These are phyloP conservation scores for Yamadazyma ubonensis DNA, from an alignment of 805 yeast species.

Conservation along the genomic window DNA sequence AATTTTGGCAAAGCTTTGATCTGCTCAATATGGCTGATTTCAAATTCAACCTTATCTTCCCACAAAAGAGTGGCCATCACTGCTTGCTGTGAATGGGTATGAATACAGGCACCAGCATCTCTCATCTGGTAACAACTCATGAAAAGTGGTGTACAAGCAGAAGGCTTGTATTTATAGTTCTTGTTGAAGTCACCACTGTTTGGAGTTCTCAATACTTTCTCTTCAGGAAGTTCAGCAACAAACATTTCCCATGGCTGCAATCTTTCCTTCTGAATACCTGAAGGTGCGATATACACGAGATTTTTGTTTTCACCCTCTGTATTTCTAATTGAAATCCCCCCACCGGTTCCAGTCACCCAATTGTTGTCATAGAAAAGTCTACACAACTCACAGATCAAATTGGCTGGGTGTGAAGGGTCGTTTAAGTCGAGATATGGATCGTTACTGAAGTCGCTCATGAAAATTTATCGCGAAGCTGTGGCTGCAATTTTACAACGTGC, in stretches of 20 bases:
- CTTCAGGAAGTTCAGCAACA: constrained; percentile 58
- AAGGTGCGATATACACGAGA: constrained; percentile 77
- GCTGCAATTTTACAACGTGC: constrained; percentile 11
- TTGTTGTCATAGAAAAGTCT: constrained; percentile 71
- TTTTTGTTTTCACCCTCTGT: constrained; percentile 38
- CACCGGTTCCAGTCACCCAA: constrained; percentile 97
- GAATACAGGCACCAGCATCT: constrained; percentile 89
- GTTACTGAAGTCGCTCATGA: too few relatives aligned
- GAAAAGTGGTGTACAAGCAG: constrained; percentile 91
- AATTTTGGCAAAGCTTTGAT: constrained; percentile 83
- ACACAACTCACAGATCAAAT: constrained; percentile 80
- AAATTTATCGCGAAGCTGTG: too few relatives aligned
- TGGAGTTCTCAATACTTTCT: constrained; percentile 61
- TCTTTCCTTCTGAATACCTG: constrained; percentile 94
- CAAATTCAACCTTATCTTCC: constrained; percentile 61
- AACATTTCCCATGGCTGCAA: constrained; percentile 81
- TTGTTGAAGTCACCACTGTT: constrained; percentile 39
- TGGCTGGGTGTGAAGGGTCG: constrained; percentile 76
- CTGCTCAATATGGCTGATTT: constrained; percentile 81
- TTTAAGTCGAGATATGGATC: constrained; percentile 15
- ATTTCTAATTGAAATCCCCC: constrained; percentile 79
- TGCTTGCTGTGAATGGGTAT: constrained; percentile 89
- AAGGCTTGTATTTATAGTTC: constrained; percentile 64
- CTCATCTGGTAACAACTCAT: constrained; percentile 65
- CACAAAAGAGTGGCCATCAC: constrained; percentile 75